Conservation (phyloP, 139 green algal genomes). For the Chlamydomonas sp. region DNA sequence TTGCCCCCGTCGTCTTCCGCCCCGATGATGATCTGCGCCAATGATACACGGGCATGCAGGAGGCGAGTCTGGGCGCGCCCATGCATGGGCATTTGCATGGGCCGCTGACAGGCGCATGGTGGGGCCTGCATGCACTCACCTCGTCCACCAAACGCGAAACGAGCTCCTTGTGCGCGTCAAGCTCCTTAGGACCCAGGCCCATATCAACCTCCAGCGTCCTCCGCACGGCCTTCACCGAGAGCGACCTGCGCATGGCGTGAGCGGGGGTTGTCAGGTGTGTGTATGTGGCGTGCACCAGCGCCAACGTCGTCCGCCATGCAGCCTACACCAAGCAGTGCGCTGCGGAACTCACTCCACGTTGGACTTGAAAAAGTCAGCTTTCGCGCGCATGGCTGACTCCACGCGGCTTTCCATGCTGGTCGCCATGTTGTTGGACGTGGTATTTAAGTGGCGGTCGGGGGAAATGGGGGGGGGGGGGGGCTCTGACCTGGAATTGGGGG, state of each 20-base stretch:
- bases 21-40: not conserved
- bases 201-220: conserved; percentile 4
- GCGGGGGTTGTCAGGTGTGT: no score
- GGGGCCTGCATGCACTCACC: not conserved
- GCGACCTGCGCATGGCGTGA: not conserved
- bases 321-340: no score
- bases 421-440: no score
- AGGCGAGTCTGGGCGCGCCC: not conserved
- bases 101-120: conserved; percentile 10
- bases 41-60: not conserved
- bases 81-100: conserved; percentile 5
- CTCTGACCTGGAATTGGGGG: no score
- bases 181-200: not conserved
- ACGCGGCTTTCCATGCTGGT: no score
- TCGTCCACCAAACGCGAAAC: not conserved
- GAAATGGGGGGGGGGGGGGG: no score
- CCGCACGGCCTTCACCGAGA: not conserved
- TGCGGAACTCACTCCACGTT: no score
- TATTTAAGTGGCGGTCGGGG: no score
- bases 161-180: conserved; percentile 4
- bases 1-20: not conserved
- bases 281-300: no score
- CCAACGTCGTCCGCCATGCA: no score
- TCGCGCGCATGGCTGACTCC: no score
- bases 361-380: no score